Evolutionary conservation across 129 eudicot species (phyloP), one percentile per base, ranked within the genome.

Genomic region (Artemisia argyi): DNA sequence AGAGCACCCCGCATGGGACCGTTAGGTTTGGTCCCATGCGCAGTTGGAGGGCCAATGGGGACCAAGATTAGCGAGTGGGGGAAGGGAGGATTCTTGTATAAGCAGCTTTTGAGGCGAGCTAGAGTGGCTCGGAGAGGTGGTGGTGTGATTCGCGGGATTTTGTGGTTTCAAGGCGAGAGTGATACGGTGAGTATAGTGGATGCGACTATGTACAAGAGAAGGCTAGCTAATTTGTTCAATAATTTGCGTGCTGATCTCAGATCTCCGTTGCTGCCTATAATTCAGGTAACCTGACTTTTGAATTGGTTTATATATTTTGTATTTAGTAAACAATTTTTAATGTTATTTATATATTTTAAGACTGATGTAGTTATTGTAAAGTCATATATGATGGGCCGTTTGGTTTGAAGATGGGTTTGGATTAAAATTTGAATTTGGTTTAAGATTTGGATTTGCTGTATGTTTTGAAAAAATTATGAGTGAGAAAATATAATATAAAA

Each of bases 11-110:
- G 83, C 19, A 10, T 89, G 5, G 81, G 82, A 24, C 78, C 77
- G 35, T 76, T 93, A 28, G 98, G 90, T 16, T 71, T 93, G 55
- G 98, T 93, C 15, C 98, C 98, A 10, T 93, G 98, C 50, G 98
- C 98, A 1, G 65, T 83, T n/a, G 98, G 98, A 2, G 81, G 81
- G 61, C 71, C 49, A 22, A 19, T 28, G 9, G 83, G 83, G 18
- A 90, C 96, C 7, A 84, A 49, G n/a, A 82, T 90, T 7, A 83
- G 79, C 44, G 70, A 87, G 72, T 90, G 96, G 96, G 50, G 49
- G 5, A 77, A 73, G 3, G 87, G 91, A 13, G 42, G 75, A 18
- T 52, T 32, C 2, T 77, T 85, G 1, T 87, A 90, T 59, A 56
- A 71, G 58, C 88, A 68, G 73, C 75, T 87, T 48, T 32, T 87